Evolutionary conservation across 306 rosid species (phyloP), one percentile per base, ranked within the genome.

Genomic region (Trifolium subterraneum): DNA sequence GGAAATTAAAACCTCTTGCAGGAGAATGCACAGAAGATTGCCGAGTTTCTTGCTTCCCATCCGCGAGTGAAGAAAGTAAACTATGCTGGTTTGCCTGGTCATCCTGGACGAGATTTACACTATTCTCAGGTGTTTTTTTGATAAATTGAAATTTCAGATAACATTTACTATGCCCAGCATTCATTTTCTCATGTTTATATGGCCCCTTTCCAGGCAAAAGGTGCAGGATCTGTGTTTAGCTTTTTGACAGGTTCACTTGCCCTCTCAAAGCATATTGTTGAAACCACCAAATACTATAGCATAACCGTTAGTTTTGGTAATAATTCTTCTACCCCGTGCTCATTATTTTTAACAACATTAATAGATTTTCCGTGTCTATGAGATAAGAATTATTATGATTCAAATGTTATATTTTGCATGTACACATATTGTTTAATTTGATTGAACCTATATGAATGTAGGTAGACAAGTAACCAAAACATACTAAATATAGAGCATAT

Each of bases 231-330:
- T 71, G 97, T 94, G 76, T 80, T 91, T 81, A 94, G 98, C 86
- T 91, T 94, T 84, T 77, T 88, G 83, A 91, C 97, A 15, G 96
- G 97, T 64, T 90, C 96, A 45, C 36, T 83, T 74, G 84, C 93
- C 36, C 88, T 94, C 72, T 94, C 97, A 66, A 94, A 84, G 93
- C 96, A 94, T 80, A 72, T 94, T 77, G 98, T 87, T 38, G 95
- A 94, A 85, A 82, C 86, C 56, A 90, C 95, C 79, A 88, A 87
- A 73, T 94, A 88, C 89, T 94, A 86, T 87, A 89, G 96, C 88
- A 78, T 94, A 72, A 86, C 97, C 8, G 98, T 94, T 75, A 94
- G 98, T 81, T 94, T 91, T 72, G 97, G 97, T 94, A 88, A 86
- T 82, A 52, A 25, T 71, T 59, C 70, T 75, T 36, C 75, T 78